Percentiles rank a stretch among this genome's conserved stretches.
These are phyloP conservation scores for Penicillium angulare DNA, from an alignment of 495 filamentous ascomycete species.

Conservation along the genomic window DNA sequence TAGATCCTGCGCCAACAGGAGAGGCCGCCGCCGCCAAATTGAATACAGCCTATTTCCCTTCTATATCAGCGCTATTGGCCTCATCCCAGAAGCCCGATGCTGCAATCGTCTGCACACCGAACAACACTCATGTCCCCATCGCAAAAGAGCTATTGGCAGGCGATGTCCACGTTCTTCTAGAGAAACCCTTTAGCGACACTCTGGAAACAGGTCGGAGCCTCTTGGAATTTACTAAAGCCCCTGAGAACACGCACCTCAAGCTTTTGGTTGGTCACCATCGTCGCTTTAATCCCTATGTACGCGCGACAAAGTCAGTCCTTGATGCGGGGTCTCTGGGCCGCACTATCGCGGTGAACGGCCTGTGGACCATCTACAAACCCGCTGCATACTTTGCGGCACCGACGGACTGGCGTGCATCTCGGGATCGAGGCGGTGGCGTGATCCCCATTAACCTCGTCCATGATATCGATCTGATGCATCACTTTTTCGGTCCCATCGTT, in stretches of 20 bases:
- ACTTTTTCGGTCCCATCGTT: conserved; percentile 54
- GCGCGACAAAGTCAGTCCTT: conserved; percentile 46
- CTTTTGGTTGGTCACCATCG: conserved; percentile 60
- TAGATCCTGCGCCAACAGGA: conserved; percentile 46
- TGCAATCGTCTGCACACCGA: conserved; percentile 61
- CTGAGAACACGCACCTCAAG: conserved; percentile 32
- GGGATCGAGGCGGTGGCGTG: conserved; percentile 40
- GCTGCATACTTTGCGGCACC: conserved; percentile 48
- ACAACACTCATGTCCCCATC: conserved; percentile 54
- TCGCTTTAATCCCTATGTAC: conserved; percentile 58
- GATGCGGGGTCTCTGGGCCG: conserved; percentile 39
- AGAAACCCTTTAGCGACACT: conserved; percentile 55
- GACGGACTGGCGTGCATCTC: conserved; percentile 45
- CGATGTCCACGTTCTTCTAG: conserved; percentile 55
- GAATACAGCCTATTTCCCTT: conserved; percentile 31
- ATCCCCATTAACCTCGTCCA: conserved; percentile 61
- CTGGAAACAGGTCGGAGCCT: conserved; percentile 39
- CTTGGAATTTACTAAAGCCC: conserved; percentile 20
- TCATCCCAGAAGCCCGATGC: conserved; percentile 44
- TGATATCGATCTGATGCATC: conserved; percentile 59
- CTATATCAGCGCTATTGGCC: conserved; percentile 41
- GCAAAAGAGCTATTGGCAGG: conserved; percentile 47
- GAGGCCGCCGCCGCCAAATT: conserved; percentile 23
- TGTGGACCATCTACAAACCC: conserved; percentile 56
- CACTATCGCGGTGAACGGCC: conserved; percentile 52